phyloP scores from a whole-genome alignment of 2,329 filamentous ascomycete genomes.

The Aspergillus costaricaensis region DNA sequence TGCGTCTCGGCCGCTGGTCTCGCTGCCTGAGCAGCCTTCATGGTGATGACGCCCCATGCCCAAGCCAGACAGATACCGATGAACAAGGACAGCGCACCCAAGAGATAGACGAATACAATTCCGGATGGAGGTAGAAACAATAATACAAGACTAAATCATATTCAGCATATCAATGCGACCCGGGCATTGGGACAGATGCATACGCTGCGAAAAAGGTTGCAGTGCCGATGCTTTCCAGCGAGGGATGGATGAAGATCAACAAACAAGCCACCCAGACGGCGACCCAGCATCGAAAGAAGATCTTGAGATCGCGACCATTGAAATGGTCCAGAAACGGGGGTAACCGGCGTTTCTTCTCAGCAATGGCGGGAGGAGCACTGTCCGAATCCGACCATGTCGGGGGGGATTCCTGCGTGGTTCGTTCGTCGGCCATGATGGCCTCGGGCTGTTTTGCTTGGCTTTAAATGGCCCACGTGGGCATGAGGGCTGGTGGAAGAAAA shows the following conservation, averaged over 20 bases:
- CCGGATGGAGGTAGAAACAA: slow-evolving; percentile 50
- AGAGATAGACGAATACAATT: slow-evolving; percentile 51
- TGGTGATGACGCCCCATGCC: slow-evolving; percentile 53
- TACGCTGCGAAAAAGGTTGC: slow-evolving; percentile 48
- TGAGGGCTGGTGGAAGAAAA: not conserved
- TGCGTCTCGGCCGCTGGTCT: slow-evolving; percentile 45
- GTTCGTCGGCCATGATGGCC: slow-evolving; percentile 1
- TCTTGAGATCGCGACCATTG: slow-evolving; percentile 51
- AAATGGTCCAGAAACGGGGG: slow-evolving; percentile 45
- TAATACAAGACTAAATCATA: slow-evolving; percentile 37
- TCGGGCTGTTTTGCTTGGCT: not conserved
- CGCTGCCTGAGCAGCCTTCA: slow-evolving; percentile 51
- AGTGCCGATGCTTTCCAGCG: slow-evolving; percentile 44
- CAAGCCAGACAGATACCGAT: slow-evolving; percentile 52
- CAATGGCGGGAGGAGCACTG: not conserved
- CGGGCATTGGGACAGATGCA: not conserved
- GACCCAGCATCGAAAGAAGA: slow-evolving; percentile 49
- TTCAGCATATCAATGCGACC: not conserved
- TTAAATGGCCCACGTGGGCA: not conserved
- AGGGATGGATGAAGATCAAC: slow-evolving; percentile 51
- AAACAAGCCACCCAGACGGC: slow-evolving; percentile 51
- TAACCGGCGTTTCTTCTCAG: slow-evolving; percentile 9
- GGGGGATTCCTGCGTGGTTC: not conserved
- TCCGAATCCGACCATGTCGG: not conserved
- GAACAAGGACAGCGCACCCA: slow-evolving; percentile 47